These are phyloP conservation scores for Xanthoceras sorbifolium DNA, from an alignment of 345 rosid genomes.

Conservation along the genomic window DNA sequence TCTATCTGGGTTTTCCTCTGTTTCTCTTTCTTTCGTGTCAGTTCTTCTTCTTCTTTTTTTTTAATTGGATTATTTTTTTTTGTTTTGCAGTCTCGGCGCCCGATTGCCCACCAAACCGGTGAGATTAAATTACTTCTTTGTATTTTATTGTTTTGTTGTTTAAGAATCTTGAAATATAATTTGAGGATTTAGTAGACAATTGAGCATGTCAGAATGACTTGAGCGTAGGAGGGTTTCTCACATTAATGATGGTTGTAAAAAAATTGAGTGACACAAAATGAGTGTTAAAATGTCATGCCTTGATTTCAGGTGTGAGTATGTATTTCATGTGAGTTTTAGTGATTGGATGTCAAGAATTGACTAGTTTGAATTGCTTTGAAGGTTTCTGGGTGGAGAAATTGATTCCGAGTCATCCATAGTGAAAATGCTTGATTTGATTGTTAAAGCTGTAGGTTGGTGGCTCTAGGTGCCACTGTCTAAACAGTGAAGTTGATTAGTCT, in stretches of 20 bases:
- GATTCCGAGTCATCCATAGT: no score
- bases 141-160: not conserved
- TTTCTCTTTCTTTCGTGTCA: not conserved
- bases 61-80: not conserved
- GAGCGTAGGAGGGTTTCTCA: not conserved
- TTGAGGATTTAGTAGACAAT: not conserved
- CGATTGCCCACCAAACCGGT: slow-evolving; percentile 62
- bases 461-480: not conserved
- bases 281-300: not conserved
- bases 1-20: not conserved
- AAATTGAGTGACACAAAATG: not conserved
- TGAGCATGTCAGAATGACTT: no score
- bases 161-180: no score
- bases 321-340: not conserved
- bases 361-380: no score
- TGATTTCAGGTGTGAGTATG: not conserved
- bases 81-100: slow-evolving; percentile 67
- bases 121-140: slow-evolving; percentile 20
- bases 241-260: not conserved
- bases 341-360: no score
- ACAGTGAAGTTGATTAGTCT: not conserved
- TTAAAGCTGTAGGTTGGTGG: not conserved
- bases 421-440: not conserved
- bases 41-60: not conserved
- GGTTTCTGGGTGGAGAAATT: no score